Base-by-base conservation (phyloP, 2,329 filamentous ascomycete genomes). In the Ophiostoma ips region DNA sequence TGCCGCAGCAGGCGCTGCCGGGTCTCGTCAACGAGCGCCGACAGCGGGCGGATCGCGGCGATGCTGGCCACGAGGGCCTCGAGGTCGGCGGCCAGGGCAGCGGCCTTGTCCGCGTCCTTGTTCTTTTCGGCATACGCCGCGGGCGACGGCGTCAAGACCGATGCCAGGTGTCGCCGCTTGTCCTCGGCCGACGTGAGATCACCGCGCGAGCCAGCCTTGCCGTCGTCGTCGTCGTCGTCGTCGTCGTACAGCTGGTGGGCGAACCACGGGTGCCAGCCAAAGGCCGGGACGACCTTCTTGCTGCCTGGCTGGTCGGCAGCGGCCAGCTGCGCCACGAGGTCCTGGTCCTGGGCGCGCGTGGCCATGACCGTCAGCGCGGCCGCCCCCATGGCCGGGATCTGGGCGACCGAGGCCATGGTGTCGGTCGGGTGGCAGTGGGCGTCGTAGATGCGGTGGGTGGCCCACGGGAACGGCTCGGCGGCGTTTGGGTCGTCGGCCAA, bases 181-280 rank as follows among this genome's bases (percentile, higher is more conserved):
- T 73, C 66, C 10, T 48, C 49, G 18, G 53, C 6, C 61, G 18
- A 28, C 11, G 37, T 46, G 11, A 55, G 44, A 3, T 53, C 37
- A 8, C 15, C 34, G 1, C 30, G 12, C 11, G n/a, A 24, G 2
- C 5, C 16, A 19, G 18, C 12, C 11, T 16, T 24, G 19, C n/a
- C 38, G 24, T 28, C 63, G 62, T 86, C 79, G 58, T 81, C 75
- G 60, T 80, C n/a, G n/a, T n/a, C n/a, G 24, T 28, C 63, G 62
- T 86, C 79, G 58, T 81, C 75, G 60, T 80, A 87, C 58, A 92
- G 72, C 56, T 86, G 80, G 62, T 90, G 72, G 1, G 84, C 83
- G 63, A 89, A 90, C 86, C 86, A 92, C 1, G 86, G 86, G 61
- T 92, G 86, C 84, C 85, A 89, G 18, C 86, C 86, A 64, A 89